Conservation (phyloP, 2,329 filamentous ascomycete genomes). For the Ambrosiella cleistominuta region DNA sequence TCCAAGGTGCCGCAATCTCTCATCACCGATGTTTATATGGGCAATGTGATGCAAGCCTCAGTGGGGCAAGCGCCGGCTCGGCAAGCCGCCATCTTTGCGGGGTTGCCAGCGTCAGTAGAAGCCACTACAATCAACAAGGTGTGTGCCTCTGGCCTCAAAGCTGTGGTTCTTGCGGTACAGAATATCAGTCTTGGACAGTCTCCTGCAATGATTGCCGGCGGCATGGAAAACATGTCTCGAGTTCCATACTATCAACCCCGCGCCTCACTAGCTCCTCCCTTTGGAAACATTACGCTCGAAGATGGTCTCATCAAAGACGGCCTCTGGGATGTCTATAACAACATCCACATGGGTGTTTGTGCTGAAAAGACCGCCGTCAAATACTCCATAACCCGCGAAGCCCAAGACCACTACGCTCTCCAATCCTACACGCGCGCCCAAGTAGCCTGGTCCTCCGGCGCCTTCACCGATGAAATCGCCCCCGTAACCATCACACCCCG, state of each 20-base stretch:
- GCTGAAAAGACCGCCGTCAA: conserved; percentile 91
- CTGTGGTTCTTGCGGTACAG: conserved; percentile 75
- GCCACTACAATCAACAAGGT: conserved; percentile 95
- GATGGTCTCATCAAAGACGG: conserved; percentile 92
- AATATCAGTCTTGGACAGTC: conserved; percentile 85
- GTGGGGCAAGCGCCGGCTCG: conserved; percentile 83
- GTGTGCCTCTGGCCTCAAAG: conserved; percentile 87
- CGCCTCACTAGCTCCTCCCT: conserved; percentile 63
- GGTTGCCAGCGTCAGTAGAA: conserved; percentile 64
- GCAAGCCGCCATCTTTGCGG: conserved; percentile 78
- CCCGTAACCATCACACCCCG: conserved; percentile 70
- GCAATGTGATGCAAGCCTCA: conserved; percentile 72
- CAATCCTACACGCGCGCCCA: conserved; percentile 79
- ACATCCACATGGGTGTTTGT: conserved; percentile 96
- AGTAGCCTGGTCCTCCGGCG: conserved; percentile 65
- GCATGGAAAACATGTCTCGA: conserved; percentile 95
- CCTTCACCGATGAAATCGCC: conserved; percentile 78
- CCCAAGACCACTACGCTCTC: conserved; percentile 84
- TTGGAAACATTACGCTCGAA: conserved; percentile 74
- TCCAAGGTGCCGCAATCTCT: conserved; percentile 64
- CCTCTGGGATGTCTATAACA: conserved; percentile 87
- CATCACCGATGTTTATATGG: conserved; percentile 92
- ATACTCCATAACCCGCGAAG: conserved; percentile 58
- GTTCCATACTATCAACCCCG: conserved; percentile 82
- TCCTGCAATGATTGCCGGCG: conserved; percentile 78